Base-by-base conservation (phyloP, 441 rosid species). In the Biscutella laevigata region DNA sequence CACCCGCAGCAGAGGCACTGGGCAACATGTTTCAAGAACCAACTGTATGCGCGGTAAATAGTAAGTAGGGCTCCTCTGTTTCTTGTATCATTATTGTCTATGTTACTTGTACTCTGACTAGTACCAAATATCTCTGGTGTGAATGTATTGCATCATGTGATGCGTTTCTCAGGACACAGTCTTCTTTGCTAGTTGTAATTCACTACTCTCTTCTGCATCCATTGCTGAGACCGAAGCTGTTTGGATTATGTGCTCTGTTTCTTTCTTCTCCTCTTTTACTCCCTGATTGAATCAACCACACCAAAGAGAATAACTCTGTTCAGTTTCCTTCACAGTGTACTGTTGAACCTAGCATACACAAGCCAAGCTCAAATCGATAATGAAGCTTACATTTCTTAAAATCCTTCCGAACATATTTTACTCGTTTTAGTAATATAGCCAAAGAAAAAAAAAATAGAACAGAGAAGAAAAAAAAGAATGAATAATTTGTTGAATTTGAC, bases 401-500 rank as follows among this genome's bases (percentile, higher is more conserved):
- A n/a, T 64, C 44, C 28, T 33, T 56, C 35, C 9, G 41, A 64
- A 56, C 52, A 63, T 62, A n/a, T n/a, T n/a, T 44, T 52, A 42
- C 53, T 34, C 39, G 17, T 53, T 27, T 9, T n/a, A 48, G 25
- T 48, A 36, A 39, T 17, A 39, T 22, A 37, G 45, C 63, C 52
- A 54, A 50, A 57, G 39, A 41, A 10, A 7, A 4, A 17, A 26
- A 22, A 7, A 39, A 39, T 44, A 34, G 15, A 16, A 22, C 7
- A 4, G 25, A 53, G 0, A 6, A 4, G 21, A 24, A 28, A 41
- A 42, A 37, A 64, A 57, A 57, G 47, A 65, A 65, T 57, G 70
- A 65, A 65, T 46, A 36, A 30, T 58, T 42, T 64, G 69, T 49
- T 42, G 41, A 57, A 41, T 54, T 41, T 65, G 54, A 57, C 17